Base-by-base conservation (phyloP, 2,329 filamentous ascomycete genomes). In the Penicillium concentricum region DNA sequence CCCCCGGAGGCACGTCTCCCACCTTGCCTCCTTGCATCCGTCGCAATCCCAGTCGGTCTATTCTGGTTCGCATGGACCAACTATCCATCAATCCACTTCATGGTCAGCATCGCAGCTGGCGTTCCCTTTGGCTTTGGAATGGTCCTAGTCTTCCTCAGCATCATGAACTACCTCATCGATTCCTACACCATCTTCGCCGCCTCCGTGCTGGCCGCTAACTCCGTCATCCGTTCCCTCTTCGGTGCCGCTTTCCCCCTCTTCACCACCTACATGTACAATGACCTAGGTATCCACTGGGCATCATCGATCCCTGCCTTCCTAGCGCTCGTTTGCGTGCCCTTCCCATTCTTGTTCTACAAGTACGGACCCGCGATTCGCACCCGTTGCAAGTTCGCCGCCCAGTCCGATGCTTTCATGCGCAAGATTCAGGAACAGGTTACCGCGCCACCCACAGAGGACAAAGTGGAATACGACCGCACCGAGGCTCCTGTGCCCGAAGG, bases 401-500 rank as follows among this genome's bases (percentile, higher is more conserved):
- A 70, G 53, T 71, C 69, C 5, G 69, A 72, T 5, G 72, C 70
- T 5, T 74, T 75, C 60, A 70, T 74, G 66, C 71, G 69, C 54
- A 72, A 69, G 57, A 66, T 74, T 57, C 63, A 71, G 54, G 66
- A 71, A 24, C 65, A 69, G 51, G 59, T 59, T 15, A 43, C 56
- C 13, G 38, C 53, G 8, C 47, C 57, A 13, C 56, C 53, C 3
- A 52, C 59, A 15, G 63, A 69, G 8, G 62, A 68, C 38, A 61
- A 67, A 41, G 58, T 62, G 35, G 57, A 66, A 22, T 65, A 68
- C 51, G 70, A 75, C 56, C 71, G 69, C 54, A 73, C 69, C 24
- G 72, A 74, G 51, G 73, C 71, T 5, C 67, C 69, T 9, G 67
- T 64, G 6, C 63, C 65, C 10, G 48, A 60, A 16, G 60, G 52